phyloP scores from a whole-genome alignment of 1,284 basidiomycete species.

The Heliocybe sulcata region DNA sequence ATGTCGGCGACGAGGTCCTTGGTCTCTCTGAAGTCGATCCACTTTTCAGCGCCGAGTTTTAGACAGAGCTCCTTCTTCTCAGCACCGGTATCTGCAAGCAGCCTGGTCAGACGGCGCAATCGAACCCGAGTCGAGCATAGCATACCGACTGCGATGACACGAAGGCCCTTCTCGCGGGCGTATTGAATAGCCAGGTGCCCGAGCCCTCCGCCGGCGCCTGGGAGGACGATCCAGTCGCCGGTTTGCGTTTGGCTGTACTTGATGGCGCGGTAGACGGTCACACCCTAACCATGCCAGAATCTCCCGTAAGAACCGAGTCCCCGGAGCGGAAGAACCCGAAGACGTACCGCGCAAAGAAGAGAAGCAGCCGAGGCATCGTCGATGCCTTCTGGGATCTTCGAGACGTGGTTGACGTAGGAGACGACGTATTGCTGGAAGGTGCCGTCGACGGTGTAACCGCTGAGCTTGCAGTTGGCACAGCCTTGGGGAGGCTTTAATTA shows the following conservation, averaged over 20 bases:
- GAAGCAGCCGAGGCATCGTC: constrained; percentile 70
- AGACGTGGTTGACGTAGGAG: constrained; percentile 63
- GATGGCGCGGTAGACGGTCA: constrained; percentile 81
- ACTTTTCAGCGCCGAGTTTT: constrained; percentile 70
- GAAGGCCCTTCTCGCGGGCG: neutral
- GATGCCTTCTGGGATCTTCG: constrained; percentile 66
- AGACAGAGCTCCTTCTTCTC: constrained; percentile 69
- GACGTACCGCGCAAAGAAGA: constrained; percentile 70
- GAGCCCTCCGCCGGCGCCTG: constrained; percentile 72
- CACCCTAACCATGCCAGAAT: constrained; percentile 35
- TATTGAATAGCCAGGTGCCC: constrained; percentile 48
- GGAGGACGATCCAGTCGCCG: constrained; percentile 81
- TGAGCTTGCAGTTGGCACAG: constrained; percentile 55
- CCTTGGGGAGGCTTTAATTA: constrained; percentile 30
- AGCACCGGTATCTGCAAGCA: constrained; percentile 62
- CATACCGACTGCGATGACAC: neutral
- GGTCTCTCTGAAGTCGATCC: constrained; percentile 72
- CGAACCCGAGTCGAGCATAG: constrained; percentile 7
- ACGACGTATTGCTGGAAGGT: constrained; percentile 80
- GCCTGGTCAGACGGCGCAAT: constrained; percentile 70
- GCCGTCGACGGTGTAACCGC: constrained; percentile 76
- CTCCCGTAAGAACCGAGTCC: neutral
- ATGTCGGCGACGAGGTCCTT: constrained; percentile 58
- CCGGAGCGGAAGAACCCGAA: constrained; percentile 3
- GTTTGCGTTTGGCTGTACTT: constrained; percentile 64